These are phyloP conservation scores for Ganoderma meredithae DNA, from an alignment of 1,284 basidiomycete species.

Conservation along the genomic window DNA sequence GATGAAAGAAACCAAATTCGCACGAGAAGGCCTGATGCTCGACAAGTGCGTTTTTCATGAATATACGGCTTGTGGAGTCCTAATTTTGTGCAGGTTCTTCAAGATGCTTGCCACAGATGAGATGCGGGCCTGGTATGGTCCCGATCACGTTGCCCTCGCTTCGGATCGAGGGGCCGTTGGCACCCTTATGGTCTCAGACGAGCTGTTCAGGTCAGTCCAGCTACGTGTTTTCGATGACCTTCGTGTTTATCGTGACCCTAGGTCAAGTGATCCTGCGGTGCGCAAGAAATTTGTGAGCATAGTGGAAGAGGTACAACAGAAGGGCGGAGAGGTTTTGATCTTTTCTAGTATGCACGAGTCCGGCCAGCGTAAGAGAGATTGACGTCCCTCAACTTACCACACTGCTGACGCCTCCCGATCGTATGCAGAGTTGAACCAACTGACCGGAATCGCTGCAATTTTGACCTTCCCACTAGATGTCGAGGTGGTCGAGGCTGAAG, in stretches of 20 bases:
- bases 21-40: conserved; percentile 89
- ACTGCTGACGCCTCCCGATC: conserved; percentile 5
- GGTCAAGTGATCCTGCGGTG: conserved; percentile 78
- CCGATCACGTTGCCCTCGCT: conserved; percentile 91
- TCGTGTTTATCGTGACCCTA: conserved; percentile 12
- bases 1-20: conserved; percentile 97
- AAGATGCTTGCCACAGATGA: conserved; percentile 97
- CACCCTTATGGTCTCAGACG: conserved; percentile 94
- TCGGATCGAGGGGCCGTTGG: conserved; percentile 95
- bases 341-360: conserved; percentile 99
- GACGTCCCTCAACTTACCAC: background rate
- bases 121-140: conserved; percentile 98
- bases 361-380: conserved; percentile 80
- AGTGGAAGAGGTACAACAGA: conserved; percentile 89
- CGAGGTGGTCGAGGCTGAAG: conserved; percentile 92
- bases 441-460: conserved; percentile 96
- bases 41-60: conserved; percentile 68
- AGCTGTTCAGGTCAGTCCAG: conserved; percentile 82
- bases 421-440: conserved; percentile 85
- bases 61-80: background rate
- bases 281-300: conserved; percentile 89
- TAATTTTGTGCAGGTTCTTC: conserved; percentile 74
- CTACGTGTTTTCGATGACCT: background rate
- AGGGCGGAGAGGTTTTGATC: conserved; percentile 93
- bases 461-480: conserved; percentile 96